Base-by-base conservation (phyloP, 1,139 yeast genomes). In the Diutina neorugosa region DNA sequence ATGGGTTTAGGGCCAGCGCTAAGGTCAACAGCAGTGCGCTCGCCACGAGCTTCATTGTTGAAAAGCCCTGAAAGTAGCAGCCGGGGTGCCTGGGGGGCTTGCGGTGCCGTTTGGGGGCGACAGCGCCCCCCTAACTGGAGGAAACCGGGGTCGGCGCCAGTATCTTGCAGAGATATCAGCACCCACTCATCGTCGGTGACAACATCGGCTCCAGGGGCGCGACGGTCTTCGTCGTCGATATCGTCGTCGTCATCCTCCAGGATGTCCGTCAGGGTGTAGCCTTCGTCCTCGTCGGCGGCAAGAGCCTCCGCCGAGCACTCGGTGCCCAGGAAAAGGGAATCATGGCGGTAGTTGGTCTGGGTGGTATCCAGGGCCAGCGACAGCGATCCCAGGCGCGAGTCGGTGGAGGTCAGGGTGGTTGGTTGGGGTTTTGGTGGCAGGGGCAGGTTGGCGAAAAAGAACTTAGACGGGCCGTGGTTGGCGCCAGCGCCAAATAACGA, bases 401-500 rank as follows among this genome's bases (percentile, higher is more conserved):
- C 48, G n/a, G 21, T 25, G 37, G 12, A 11, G 37, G 14, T 14
- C 37, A 31, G 25, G 25, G 25, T 23, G 25, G 37, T 27, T 27
- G 31, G 20, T 2, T n/a, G 2, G 20, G 20, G 20, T 18, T 46
- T 46, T n/a, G 50, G 50, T 12, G 40, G 50, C 50, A 46, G 50
- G 9, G 50, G 50, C 50, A 46, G 50, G 34, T 46, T 46, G 14
- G 50, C 50, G 16, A 46, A 46, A n/a, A 23, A 46, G 34, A 27
- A 27, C 50, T 27, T 27, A 14, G 50, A 16, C 34, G 34, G 18
- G 27, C 16, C 34, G 19, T n/a, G 16, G 16, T 21, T 14, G 47
- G 48, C 48, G 48, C 48, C 48, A 44, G 48, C 48, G 27, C 50
- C 50, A 46, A 46, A 46, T 27, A 46, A 16, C 50, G 27, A n/a